phyloP scores from a whole-genome alignment of 495 filamentous ascomycete genomes.

The Hyaloscypha variabilis region DNA sequence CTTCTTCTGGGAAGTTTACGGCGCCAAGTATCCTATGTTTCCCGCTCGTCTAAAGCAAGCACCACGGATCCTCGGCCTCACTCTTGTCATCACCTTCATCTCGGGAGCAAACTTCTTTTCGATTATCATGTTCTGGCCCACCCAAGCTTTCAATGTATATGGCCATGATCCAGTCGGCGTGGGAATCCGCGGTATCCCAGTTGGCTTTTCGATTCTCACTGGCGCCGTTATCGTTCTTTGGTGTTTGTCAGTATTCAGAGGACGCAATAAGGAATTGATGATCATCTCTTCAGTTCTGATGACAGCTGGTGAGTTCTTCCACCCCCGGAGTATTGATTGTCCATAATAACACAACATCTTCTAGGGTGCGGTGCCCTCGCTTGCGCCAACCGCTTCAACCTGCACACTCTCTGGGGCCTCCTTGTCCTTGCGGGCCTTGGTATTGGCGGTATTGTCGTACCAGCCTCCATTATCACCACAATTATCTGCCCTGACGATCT shows the following conservation, averaged over 20 bases:
- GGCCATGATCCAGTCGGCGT: conserved; percentile 69
- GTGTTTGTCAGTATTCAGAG: conserved; percentile 61
- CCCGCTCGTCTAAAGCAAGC: conserved; percentile 64
- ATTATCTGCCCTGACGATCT: conserved; percentile 76
- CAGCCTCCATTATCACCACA: conserved; percentile 70
- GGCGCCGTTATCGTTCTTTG: conserved; percentile 67
- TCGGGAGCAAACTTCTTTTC: conserved; percentile 79
- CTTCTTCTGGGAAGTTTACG: conserved; percentile 61
- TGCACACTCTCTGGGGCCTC: conserved; percentile 61
- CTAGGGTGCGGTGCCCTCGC: conserved; percentile 68
- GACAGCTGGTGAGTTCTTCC: conserved; percentile 44
- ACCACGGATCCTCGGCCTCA: conserved; percentile 64
- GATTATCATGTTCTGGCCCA: conserved; percentile 75
- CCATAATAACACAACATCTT: background rate
- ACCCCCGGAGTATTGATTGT: background rate
- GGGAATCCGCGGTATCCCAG: conserved; percentile 69
- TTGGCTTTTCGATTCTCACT: conserved; percentile 64
- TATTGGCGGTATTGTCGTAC: conserved; percentile 78
- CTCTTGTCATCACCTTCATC: conserved; percentile 74
- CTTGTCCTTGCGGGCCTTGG: conserved; percentile 68
- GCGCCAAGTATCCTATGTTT: conserved; percentile 67
- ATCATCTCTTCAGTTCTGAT: conserved; percentile 64
- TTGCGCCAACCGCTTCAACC: conserved; percentile 57
- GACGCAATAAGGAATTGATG: conserved; percentile 66
- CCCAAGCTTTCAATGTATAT: conserved; percentile 75